These are phyloP conservation scores for Leishmania tropica DNA, from an alignment of 208 protist genomes.

Conservation along the genomic window DNA sequence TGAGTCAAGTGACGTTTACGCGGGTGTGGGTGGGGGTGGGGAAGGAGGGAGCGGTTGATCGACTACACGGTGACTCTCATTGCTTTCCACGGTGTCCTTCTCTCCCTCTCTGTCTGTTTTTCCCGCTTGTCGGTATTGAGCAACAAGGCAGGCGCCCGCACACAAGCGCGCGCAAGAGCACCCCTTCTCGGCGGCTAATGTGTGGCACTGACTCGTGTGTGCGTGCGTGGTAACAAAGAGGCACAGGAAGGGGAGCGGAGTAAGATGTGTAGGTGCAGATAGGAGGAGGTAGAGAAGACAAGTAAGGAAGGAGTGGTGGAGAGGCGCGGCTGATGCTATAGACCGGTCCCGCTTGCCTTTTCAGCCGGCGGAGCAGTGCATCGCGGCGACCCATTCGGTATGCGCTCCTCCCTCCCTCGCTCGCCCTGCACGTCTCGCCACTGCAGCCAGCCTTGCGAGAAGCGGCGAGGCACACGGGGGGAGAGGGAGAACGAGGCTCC, in stretches of 20 bases:
- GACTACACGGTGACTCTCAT: background rate
- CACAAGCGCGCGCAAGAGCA: background rate
- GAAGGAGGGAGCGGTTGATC: background rate
- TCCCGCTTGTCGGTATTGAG: background rate
- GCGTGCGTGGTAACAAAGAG: background rate
- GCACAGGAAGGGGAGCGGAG: background rate
- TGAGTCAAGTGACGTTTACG: background rate
- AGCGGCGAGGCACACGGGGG: background rate
- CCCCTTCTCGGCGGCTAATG: background rate
- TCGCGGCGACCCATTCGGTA: background rate
- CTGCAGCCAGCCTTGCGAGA: background rate
- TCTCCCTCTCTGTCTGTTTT: background rate
- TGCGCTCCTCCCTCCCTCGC: background rate
- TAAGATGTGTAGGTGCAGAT: background rate
- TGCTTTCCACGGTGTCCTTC: background rate
- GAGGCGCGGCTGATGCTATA: background rate
- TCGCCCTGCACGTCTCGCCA: background rate
- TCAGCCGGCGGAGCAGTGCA: background rate
- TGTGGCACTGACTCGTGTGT: background rate
- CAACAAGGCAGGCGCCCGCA: background rate
- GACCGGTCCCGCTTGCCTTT: background rate
- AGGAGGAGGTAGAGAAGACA: background rate
- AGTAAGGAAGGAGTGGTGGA: background rate
- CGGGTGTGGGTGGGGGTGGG: background rate
- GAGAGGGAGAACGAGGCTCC: background rate